These are phyloP conservation scores for Gynochthodes officinalis DNA, from an alignment of 257 asterid species.

Conservation along the genomic window DNA sequence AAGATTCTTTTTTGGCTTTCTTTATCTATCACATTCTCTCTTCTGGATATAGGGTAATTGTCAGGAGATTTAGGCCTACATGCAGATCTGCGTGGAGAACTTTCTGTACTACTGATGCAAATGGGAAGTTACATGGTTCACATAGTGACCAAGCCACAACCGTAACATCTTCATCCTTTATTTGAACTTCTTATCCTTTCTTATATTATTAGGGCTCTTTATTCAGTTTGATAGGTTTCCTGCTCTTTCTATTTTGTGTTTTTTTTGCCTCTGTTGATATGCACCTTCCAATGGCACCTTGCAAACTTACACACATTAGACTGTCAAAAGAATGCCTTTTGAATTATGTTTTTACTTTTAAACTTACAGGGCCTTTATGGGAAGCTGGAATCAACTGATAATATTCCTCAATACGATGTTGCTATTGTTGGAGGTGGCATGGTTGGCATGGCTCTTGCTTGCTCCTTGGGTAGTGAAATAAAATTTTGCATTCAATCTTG, in stretches of 20 bases:
- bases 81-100: constrained; percentile 44
- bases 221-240: neutral
- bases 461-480: constrained; percentile 62
- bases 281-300: neutral
- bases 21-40: constrained; percentile 8
- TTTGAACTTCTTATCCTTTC: constrained; percentile 2
- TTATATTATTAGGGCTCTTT: neutral
- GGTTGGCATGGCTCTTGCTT: constrained; percentile 99
- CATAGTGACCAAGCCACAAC: constrained; percentile 33
- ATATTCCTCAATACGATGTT: constrained; percentile 65
- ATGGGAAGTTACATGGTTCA: constrained; percentile 36
- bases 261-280: neutral
- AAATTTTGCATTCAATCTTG: constrained; percentile 5
- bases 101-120: constrained; percentile 44
- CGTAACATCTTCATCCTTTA: constrained; percentile 10
- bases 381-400: constrained; percentile 25
- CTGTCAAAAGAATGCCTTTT: neutral
- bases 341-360: constrained; percentile 12
- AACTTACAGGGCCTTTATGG: constrained; percentile 38
- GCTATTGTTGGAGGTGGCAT: constrained; percentile 99
- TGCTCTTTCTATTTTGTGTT: neutral
- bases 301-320: neutral
- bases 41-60: constrained; percentile 37
- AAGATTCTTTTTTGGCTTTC: neutral
- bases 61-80: constrained; percentile 35